Evolutionary conservation across 2,329 filamentous ascomycete genomes (phyloP).

Genomic region (Aspergillus sp.): DNA sequence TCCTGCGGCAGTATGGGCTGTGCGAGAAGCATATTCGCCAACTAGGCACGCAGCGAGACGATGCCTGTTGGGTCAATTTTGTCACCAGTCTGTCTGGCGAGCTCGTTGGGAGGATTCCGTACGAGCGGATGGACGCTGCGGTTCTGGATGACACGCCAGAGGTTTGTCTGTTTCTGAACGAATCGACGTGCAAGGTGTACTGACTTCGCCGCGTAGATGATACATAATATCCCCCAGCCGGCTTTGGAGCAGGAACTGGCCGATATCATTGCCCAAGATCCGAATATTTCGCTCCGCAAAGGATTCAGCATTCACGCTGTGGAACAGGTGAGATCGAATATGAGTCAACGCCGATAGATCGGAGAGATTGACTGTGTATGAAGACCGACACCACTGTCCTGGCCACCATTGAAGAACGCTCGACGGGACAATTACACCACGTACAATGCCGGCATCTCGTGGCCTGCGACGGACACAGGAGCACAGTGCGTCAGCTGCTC

Average conservation of each 20-base stretch:
- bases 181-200: rapidly evolving
- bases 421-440: conserved; percentile 11
- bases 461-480: conserved; percentile 30
- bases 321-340: too few species aligned
- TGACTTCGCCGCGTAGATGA: conserved; percentile 19
- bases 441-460: conserved; percentile 26
- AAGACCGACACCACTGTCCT: conserved; percentile 16
- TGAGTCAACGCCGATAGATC: neutral
- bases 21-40: conserved; percentile 16
- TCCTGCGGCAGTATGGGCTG: conserved; percentile 19
- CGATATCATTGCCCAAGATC: too few species aligned
- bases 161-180: conserved; percentile 7
- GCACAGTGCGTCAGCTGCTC: conserved; percentile 21
- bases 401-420: conserved; percentile 22
- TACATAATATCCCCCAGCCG: conserved; percentile 37
- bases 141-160: conserved; percentile 30
- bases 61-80: conserved; percentile 36
- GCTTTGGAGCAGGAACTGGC: conserved; percentile 31
- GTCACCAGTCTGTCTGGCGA: conserved; percentile 30
- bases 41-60: conserved; percentile 12
- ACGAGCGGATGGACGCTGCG: conserved; percentile 14
- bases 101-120: conserved; percentile 27
- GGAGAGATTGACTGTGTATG: neutral
- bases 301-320: too few species aligned
- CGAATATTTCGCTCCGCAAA: too few species aligned